Evolutionary conservation across 768 basidiomycete genomes (phyloP).

Genomic region (Panaeolus cyanescens): DNA sequence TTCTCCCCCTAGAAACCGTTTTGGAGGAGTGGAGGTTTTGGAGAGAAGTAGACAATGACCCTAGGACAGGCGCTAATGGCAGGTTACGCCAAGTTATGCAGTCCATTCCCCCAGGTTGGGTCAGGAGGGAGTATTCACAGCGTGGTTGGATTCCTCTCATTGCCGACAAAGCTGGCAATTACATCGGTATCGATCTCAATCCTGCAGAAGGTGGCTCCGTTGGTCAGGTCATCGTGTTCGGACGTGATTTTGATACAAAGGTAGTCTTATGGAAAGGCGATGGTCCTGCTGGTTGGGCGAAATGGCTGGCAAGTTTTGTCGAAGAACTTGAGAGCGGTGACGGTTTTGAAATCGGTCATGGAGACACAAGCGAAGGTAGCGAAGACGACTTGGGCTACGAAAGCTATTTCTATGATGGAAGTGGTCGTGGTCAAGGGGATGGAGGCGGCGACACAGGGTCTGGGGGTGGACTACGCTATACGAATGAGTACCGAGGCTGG

Average conservation of each 20-base stretch:
- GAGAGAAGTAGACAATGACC: conserved; percentile 91
- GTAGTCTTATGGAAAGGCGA: conserved; percentile 94
- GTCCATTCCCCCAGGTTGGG: conserved; percentile 88
- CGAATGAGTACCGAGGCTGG: conserved; percentile 91
- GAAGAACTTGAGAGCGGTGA: conserved; percentile 93
- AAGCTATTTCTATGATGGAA: conserved; percentile 84
- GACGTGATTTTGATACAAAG: conserved; percentile 98
- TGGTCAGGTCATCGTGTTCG: conserved; percentile 97
- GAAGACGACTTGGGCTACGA: conserved; percentile 89
- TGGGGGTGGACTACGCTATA: conserved; percentile 70
- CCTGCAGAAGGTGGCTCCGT: conserved; percentile 73
- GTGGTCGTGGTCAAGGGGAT: conserved; percentile 74
- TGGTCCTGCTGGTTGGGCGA: conserved; percentile 90
- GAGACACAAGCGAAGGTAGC: conserved; percentile 65
- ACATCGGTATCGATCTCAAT: conserved; percentile 93
- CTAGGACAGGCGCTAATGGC: conserved; percentile 78
- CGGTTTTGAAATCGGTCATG: conserved; percentile 76
- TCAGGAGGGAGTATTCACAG: conserved; percentile 87
- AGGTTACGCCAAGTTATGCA: conserved; percentile 77
- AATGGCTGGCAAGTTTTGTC: conserved; percentile 88
- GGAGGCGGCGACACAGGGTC: conserved; percentile 75
- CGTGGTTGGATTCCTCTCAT: conserved; percentile 97
- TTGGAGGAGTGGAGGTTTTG: conserved; percentile 96
- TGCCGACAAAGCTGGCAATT: conserved; percentile 93
- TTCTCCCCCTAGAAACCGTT: conserved; percentile 91